Evolutionary conservation across 2,329 filamentous ascomycete genomes (phyloP), one percentile per base, ranked within the genome.

Genomic region (Tolypocladium sp.): DNA sequence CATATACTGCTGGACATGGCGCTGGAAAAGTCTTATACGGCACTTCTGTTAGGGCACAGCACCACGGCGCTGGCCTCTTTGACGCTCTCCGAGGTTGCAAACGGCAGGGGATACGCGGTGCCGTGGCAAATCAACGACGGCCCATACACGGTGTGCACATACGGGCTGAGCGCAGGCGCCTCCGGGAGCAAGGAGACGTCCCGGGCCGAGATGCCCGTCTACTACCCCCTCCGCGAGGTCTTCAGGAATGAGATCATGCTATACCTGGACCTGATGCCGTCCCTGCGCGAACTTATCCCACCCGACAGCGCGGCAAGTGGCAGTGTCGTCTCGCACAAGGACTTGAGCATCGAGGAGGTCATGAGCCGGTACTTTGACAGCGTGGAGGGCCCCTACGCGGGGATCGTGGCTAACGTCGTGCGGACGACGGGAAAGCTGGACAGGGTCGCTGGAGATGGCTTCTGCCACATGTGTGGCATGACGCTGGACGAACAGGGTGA

Each of bases 361-460:
- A 92, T 97, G 87, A 77, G 81, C 60, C 87, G 91, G 59, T 99
- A 97, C 72, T 96, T 99, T 68, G 84, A 85, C 64, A 46, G 91
- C 44, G 72, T 96, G 20, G 92, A 96, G 70, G 84, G 85, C 64
- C 89, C 88, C 60, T 97, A 95, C 68, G 90, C 92, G 3, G 91
- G 90, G 58, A 91, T 97, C 59, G 92, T 99, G 64, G 89, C 92
- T 38, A 99, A 99, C 70, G 94, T 99, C 12, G 93, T 97, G 6
- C 85, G 91, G 62, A 99, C 93, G 40, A 88, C 90, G n/a, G 87
- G 86, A 57, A 96, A 95, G 74, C 79, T 97, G 46, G 78, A 86
- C 53, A 75, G 83, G 33, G 70, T 77, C 0, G 65, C 76, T 1
- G 71, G 70, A 9, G 69, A 66, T n/a, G 67, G 59, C 5, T 68